Conservation (phyloP, 2,329 filamentous ascomycete species). For the Alternaria sp. region DNA sequence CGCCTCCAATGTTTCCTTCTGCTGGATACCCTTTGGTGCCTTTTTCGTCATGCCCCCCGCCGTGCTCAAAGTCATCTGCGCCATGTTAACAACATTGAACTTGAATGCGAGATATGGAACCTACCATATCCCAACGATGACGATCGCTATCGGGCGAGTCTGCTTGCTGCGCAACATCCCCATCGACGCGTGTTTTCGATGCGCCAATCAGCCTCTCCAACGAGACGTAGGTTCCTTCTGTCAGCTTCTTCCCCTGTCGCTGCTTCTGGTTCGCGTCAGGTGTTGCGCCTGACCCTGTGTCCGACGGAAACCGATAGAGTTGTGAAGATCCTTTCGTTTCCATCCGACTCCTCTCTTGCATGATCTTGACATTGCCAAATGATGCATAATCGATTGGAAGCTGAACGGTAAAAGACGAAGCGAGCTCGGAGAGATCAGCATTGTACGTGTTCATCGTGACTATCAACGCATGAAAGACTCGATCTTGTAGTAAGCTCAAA, state of each 20-base stretch:
- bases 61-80: conserved; percentile 72
- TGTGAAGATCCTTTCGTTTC: conserved; percentile 10
- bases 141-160: not conserved
- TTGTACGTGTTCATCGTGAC: conserved; percentile 51
- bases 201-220: conserved; percentile 57
- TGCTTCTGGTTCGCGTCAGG: conserved; percentile 29
- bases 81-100: conserved; percentile 56
- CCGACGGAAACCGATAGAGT: conserved; percentile 5
- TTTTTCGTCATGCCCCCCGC: conserved; percentile 62
- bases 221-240: conserved; percentile 67
- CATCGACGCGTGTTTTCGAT: not conserved
- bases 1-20: conserved; percentile 17
- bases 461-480: conserved; percentile 71
- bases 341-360: conserved; percentile 25
- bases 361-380: conserved; percentile 30
- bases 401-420: conserved; percentile 51
- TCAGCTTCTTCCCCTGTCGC: conserved; percentile 55
- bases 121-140: conserved; percentile 72
- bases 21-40: conserved; percentile 58
- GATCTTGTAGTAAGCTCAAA: conserved; percentile 62
- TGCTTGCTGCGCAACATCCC: not conserved
- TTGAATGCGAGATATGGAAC: not conserved
- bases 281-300: conserved; percentile 2
- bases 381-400: conserved; percentile 63
- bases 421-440: conserved; percentile 53